A percentile compares a stretch with the other conserved stretches of the same genome.
phyloP scores from a whole-genome alignment of 2,329 filamentous ascomycete genomes.

The Aspergillus brasiliensis region DNA sequence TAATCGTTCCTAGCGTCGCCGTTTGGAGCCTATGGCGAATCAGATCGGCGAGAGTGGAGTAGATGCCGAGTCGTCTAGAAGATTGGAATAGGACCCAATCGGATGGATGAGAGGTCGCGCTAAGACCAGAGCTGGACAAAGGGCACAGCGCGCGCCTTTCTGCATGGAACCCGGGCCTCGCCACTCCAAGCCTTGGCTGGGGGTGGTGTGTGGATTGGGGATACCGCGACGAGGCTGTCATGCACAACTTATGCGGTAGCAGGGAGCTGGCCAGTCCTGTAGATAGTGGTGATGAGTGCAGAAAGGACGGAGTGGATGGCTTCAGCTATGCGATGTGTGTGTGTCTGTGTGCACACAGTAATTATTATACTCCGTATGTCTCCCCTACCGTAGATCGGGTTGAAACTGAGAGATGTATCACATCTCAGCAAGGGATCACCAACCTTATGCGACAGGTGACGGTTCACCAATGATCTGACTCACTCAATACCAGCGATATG shows the following conservation, averaged over 20 bases:
- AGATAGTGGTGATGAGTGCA: no score
- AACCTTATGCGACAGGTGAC: not conserved
- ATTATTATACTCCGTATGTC: no score
- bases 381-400: not conserved
- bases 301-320: no score
- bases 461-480: not conserved
- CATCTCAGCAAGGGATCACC: not conserved
- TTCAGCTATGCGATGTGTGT: no score
- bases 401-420: not conserved
- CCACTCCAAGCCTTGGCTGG: not conserved
- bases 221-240: not conserved
- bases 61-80: constrained; percentile 16
- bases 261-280: not conserved
- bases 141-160: not conserved
- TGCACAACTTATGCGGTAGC: not conserved
- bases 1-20: constrained; percentile 25
- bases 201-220: not conserved
- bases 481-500: not conserved
- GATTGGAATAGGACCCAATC: constrained; percentile 20
- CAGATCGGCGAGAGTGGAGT: constrained; percentile 7
- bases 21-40: constrained; percentile 20
- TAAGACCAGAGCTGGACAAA: constrained; percentile 1
- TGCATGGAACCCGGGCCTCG: not conserved
- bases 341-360: not conserved
- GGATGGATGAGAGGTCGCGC: constrained; percentile 16